Base-by-base conservation (phyloP, 2,329 filamentous ascomycete genomes). In the Cladosporium sphaerospermum region DNA sequence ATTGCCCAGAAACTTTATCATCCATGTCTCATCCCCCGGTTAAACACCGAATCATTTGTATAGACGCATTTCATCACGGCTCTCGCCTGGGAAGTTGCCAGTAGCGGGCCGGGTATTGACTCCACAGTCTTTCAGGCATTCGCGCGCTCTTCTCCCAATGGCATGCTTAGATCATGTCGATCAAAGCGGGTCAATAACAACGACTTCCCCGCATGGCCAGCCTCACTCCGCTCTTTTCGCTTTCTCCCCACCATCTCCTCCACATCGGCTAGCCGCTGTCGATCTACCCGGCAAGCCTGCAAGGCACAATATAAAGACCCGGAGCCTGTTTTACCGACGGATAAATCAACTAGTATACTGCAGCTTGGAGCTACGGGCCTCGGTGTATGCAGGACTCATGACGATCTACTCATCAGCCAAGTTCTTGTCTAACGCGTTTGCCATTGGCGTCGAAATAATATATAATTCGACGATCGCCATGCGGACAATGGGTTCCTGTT, bases 271-370 rank as follows among this genome's bases (percentile, higher is more conserved):
- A 36, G 36, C 36, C 36, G 13, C n/a, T 39, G 36, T 39, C 32
- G 32, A 37, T 51, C 48, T 43, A 44, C 48, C 40, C 47, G 32
- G 40, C n/a, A 44, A 19, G 39, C 40, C 39, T 51, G 48, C 48
- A 31, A 51, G 48, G 41, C 48, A 51, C 48, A 14, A 28, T 6
- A 23, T 19, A 50, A 41, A 44, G 40, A 51, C 18, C 48, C 48
- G 48, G 48, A 14, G 32, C 36, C 16, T 50, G 39, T 51, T 51
- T 51, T 51, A 40, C 48, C 48, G 48, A 32, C 48, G 48, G 48
- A 51, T 51, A 51, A 51, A 51, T 51, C 33, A 13, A 19, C 2
- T 4, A 37, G n/a, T 14, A 11, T 23, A 10, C 31, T 36, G 31
- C 1, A 16, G 33, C 39, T 51, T 44, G 37, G 48, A 44, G 39